Percentiles rank a stretch among this genome's conserved stretches.
phyloP scores from a whole-genome alignment of 2,329 filamentous ascomycete genomes.

The Anthostomella pinea region DNA sequence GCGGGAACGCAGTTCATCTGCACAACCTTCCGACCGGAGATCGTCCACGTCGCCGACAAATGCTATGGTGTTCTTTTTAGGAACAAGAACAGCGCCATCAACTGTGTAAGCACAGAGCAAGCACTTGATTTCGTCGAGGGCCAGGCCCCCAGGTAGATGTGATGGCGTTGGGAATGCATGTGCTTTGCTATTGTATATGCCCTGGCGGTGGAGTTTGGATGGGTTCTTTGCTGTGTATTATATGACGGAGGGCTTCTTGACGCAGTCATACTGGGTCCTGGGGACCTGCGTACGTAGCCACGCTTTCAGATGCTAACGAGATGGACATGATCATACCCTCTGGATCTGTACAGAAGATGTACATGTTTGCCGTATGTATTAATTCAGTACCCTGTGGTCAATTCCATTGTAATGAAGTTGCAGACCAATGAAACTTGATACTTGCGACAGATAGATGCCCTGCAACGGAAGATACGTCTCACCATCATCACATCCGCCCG shows the following conservation, averaged over 20 bases:
- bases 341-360: too few relatives aligned
- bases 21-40: conserved; percentile 96
- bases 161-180: conserved; percentile 4
- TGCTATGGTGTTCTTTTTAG: conserved; percentile 94
- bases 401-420: too few relatives aligned
- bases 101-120: conserved; percentile 82
- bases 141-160: conserved; percentile 47
- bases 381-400: too few relatives aligned
- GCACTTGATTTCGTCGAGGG: conserved; percentile 94
- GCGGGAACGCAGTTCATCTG: conserved; percentile 85
- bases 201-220: conserved; percentile 13
- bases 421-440: too few relatives aligned
- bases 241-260: conserved; percentile 3
- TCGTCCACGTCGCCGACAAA: conserved; percentile 92
- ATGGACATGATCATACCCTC: too few relatives aligned
- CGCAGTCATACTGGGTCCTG: conserved; percentile 7
- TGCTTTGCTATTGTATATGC: too few relatives aligned
- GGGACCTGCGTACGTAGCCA: too few relatives aligned
- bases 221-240: conserved; percentile 4
- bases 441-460: too few relatives aligned
- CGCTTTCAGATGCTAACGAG: too few relatives aligned
- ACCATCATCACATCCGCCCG: too few relatives aligned
- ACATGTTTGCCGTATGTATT: too few relatives aligned
- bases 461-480: too few relatives aligned
- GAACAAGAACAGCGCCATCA: conserved; percentile 92